Evolutionary conservation across 2,329 filamentous ascomycete genomes (phyloP).

Genomic region (Orbilia blumenaviensis): DNA sequence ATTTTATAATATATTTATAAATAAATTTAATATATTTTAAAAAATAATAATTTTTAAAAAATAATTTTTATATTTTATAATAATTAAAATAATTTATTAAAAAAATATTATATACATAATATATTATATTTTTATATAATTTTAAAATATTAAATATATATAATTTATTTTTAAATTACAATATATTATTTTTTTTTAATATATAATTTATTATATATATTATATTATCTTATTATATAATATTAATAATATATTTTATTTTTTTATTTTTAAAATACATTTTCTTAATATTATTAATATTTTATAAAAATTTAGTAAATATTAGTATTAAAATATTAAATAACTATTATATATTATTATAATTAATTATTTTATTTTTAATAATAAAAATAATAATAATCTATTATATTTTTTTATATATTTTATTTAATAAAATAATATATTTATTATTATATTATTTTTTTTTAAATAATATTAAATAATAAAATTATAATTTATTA

Average conservation of each 20-base stretch:
- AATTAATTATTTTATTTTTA: slow-evolving; percentile 2
- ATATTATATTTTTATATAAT: background rate
- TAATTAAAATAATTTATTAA: slow-evolving; percentile 3
- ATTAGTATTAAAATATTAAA: background rate
- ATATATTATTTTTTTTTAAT: background rate
- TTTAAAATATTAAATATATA: background rate
- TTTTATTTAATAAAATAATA: background rate
- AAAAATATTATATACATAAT: background rate
- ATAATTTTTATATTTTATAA: background rate
- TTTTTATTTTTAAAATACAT: too few species aligned
- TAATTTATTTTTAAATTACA: background rate
- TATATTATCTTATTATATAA: background rate
- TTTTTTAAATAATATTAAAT: background rate
- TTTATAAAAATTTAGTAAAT: background rate
- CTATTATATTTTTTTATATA: background rate
- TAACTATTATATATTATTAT: background rate
- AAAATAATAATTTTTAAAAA: background rate
- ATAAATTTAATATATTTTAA: background rate
- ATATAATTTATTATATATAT: background rate
- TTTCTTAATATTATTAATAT: too few species aligned
- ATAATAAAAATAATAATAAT: background rate
- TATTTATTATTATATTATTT: background rate
- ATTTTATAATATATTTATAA: background rate
- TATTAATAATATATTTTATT: too few species aligned
- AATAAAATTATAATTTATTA: background rate